These are phyloP conservation scores for Earliella scabrosa DNA, from an alignment of 1,284 basidiomycete species.

Conservation along the genomic window DNA sequence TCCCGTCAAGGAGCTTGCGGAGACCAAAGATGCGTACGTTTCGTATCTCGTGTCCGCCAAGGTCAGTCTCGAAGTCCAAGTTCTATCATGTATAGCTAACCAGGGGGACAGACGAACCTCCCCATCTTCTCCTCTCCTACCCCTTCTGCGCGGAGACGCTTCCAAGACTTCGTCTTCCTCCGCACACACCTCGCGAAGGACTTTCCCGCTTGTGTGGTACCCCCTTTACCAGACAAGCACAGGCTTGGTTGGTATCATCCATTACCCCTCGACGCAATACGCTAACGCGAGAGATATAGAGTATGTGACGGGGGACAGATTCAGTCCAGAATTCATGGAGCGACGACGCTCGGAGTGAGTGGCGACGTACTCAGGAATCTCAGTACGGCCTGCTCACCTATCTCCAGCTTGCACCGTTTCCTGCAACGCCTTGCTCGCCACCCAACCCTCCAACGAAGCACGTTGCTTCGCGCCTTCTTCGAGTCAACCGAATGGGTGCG, in stretches of 20 bases:
- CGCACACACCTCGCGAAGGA: conserved; percentile 87
- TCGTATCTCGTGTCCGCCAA: conserved; percentile 92
- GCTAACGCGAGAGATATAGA: conserved; percentile 51
- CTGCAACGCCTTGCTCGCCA: conserved; percentile 90
- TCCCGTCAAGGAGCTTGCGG: conserved; percentile 93
- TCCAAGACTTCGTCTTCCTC: conserved; percentile 97
- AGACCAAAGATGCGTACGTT: conserved; percentile 96
- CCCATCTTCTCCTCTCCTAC: conserved; percentile 78
- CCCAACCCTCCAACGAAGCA: conserved; percentile 92
- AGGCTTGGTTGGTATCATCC: conserved; percentile 72
- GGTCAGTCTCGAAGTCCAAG: conserved; percentile 49
- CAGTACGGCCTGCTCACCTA: conserved; percentile 1
- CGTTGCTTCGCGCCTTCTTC: conserved; percentile 89
- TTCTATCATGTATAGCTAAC: neutral
- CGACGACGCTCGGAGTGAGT: conserved; percentile 86
- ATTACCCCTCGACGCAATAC: neutral
- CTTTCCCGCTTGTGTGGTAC: conserved; percentile 96
- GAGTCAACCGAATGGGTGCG: conserved; percentile 98
- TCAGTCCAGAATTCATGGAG: conserved; percentile 97
- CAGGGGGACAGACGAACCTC: conserved; percentile 70
- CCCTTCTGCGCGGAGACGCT: conserved; percentile 83
- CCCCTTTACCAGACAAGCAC: conserved; percentile 96
- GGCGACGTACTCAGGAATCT: conserved; percentile 2
- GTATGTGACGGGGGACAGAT: conserved; percentile 97
- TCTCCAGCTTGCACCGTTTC: conserved; percentile 86